Percentiles rank a stretch among this genome's conserved stretches.
These are phyloP conservation scores for Lunasporangiospora selenospora DNA, from an alignment of 192 early-diverging fungal genomes.

Conservation along the genomic window DNA sequence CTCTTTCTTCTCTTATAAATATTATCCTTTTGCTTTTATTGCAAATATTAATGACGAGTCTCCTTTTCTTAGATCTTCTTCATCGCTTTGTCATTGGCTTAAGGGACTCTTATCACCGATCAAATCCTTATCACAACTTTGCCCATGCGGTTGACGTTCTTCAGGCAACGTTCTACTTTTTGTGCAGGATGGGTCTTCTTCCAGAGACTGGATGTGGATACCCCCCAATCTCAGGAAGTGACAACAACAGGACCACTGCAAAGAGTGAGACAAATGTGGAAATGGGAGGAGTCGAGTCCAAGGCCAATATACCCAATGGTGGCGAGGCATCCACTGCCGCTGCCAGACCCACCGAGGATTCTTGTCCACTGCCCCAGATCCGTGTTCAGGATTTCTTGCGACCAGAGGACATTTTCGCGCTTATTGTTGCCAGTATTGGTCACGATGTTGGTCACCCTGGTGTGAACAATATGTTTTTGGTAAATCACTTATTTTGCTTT, in stretches of 20 bases:
- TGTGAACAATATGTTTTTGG: constrained; percentile 93
- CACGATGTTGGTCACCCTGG: constrained; percentile 93
- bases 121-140: constrained; percentile 95
- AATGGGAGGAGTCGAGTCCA: constrained; percentile 1
- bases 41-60: background rate
- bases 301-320: constrained; percentile 48
- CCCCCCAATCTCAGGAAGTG: constrained; percentile 15
- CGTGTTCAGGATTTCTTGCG: constrained; percentile 55
- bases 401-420: constrained; percentile 72
- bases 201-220: constrained; percentile 30
- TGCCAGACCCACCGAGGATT: background rate
- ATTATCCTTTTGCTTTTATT: constrained; percentile 7
- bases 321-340: constrained; percentile 21
- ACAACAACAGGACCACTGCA: too few species aligned
- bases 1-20: background rate
- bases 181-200: constrained; percentile 68
- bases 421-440: constrained; percentile 77
- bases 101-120: constrained; percentile 60
- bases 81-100: constrained; percentile 62
- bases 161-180: constrained; percentile 85
- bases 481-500: constrained; percentile 21
- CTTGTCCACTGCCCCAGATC: constrained; percentile 32
- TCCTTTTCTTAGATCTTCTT: constrained; percentile 49
- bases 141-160: constrained; percentile 95
- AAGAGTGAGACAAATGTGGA: background rate